Conservation (phyloP, 2,329 filamentous ascomycete species). For the Diaporthe humulicola region DNA sequence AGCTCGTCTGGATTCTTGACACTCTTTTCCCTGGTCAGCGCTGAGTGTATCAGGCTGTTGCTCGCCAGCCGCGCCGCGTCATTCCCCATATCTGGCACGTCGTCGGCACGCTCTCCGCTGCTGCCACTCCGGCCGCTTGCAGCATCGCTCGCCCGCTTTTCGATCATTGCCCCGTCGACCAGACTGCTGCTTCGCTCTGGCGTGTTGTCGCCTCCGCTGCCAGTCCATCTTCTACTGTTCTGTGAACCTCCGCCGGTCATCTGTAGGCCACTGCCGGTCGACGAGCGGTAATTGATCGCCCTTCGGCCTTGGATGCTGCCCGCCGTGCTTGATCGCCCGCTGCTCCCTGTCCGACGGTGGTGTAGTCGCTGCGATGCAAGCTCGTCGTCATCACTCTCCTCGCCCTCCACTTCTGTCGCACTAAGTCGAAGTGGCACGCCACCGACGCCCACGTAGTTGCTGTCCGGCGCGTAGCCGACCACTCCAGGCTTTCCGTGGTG, state of each 20-base stretch:
- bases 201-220: conserved; percentile 53
- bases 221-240: conserved; percentile 39
- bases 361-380: conserved; percentile 63
- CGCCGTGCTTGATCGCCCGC: conserved; percentile 77
- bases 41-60: conserved; percentile 70
- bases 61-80: conserved; percentile 64
- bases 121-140: conserved; percentile 67
- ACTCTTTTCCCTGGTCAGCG: conserved; percentile 74
- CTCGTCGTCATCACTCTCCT: conserved; percentile 84
- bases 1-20: conserved; percentile 79
- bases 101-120: conserved; percentile 72
- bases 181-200: conserved; percentile 68
- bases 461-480: conserved; percentile 82
- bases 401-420: conserved; percentile 94
- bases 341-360: conserved; percentile 81
- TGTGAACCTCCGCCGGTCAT: conserved; percentile 40
- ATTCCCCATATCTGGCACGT: conserved; percentile 66
- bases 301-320: conserved; percentile 59
- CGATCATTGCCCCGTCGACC: conserved; percentile 57
- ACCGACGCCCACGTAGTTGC: conserved; percentile 79
- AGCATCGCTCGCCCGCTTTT: conserved; percentile 53
- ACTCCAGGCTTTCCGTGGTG: conserved; percentile 87
- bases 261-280: conserved; percentile 47
- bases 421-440: conserved; percentile 92
- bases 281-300: conserved; percentile 63